A percentile compares a stretch with the other conserved stretches of the same genome.
Conservation (phyloP, 306 rosid species). For the Alnus rubra region DNA sequence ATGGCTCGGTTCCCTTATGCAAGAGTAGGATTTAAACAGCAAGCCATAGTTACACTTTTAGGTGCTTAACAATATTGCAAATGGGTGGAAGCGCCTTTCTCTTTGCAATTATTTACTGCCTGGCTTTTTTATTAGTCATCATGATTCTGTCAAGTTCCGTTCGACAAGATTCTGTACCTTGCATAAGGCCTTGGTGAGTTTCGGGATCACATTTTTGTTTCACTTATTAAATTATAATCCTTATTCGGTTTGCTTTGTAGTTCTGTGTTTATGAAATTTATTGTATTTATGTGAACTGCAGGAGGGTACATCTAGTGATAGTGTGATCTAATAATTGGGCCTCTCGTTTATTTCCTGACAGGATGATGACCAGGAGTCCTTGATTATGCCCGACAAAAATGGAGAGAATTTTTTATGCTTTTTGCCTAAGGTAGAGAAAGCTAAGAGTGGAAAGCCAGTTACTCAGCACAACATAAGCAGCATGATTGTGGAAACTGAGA, state of each 20-base stretch:
- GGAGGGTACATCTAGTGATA: neutral
- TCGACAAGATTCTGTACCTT: conserved; percentile 4
- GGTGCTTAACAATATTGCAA: neutral
- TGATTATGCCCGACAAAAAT: conserved; percentile 68
- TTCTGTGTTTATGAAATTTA: neutral
- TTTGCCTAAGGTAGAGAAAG: conserved; percentile 89
- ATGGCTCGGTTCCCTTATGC: neutral
- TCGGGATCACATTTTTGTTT: neutral
- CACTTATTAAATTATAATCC: neutral
- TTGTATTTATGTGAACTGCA: neutral
- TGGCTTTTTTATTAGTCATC: conserved; percentile 13
- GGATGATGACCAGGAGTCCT: conserved; percentile 86
- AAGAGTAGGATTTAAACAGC: neutral
- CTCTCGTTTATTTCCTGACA: conserved; percentile 26
- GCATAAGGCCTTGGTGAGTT: neutral
- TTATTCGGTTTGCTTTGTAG: conserved; percentile 3
- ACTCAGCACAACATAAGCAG: conserved; percentile 71
- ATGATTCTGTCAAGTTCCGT: neutral
- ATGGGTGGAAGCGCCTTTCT: neutral
- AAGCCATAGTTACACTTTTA: neutral
- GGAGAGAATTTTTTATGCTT: conserved; percentile 76
- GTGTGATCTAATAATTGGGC: conserved; percentile 8
- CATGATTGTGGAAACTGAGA: conserved; percentile 84
- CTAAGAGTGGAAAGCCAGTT: conserved; percentile 60
- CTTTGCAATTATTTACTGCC: neutral